Base-by-base conservation (phyloP, 169 alveolate species). In the Besnoitia besnoiti region DNA sequence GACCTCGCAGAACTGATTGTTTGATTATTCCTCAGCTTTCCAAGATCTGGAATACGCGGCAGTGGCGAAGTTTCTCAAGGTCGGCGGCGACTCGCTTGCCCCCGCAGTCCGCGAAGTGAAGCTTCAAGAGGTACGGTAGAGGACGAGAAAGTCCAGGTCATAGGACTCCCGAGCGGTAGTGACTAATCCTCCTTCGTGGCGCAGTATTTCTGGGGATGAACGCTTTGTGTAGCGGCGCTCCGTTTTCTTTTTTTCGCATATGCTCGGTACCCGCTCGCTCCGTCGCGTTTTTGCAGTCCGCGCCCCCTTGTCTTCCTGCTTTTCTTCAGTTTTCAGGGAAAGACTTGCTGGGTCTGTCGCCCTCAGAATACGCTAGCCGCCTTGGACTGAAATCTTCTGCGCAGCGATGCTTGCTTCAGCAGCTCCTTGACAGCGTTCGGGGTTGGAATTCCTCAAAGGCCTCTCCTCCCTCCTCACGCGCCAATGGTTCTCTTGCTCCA, bases 71-170 rank as follows among this genome's bases (percentile, higher is more conserved):
- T 24, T 77, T 10, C 59, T 77, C 42, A 77, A 77, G 87, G 87
- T 42, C 12, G 87, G 87, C 2, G 87, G 21, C 0, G 87, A 37
- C 42, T 7, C 40, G 10, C 87, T 77, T 33, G 87, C 59, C 14
- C 87, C 87, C 24, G 87, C 87, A 35, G 55, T 77, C 39, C 49
- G 87, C 37, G 87, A 77, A 44, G 87, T 77, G 61, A 77, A 77
- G 87, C 87, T 77, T 27, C 87, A 77, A 77, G 87, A 77, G 55
- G 87, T 77, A 44, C 49, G 59, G 24, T 21, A n/a, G 67, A 55
- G 67, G 24, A 21, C 67, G 67, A 19, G 30, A 0, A 55, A 55
- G 67, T 0, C n/a, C 5, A 5, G n/a, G 30, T 5, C 67, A n/a
- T n/a, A n/a, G n/a, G n/a, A n/a, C n/a, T n/a, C n/a, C n/a, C n/a